Evolutionary conservation across 2,329 filamentous ascomycete genomes (phyloP).

Genomic region (Akanthomyces lecanii): DNA sequence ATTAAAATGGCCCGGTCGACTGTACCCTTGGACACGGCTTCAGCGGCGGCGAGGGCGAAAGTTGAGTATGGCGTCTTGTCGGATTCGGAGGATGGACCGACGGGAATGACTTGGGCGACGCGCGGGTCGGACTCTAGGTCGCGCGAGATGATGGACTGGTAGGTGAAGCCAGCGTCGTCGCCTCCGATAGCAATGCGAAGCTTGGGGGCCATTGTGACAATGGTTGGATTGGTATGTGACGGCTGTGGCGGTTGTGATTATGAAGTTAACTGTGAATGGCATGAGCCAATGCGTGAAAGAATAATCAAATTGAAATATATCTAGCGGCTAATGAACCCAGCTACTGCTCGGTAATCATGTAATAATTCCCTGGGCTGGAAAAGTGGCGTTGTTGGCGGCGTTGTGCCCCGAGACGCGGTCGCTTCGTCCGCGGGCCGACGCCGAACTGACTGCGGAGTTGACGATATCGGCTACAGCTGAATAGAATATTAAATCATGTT

Average conservation of each 20-base stretch:
- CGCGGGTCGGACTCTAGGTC: conserved; percentile 64
- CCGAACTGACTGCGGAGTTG: too few species aligned
- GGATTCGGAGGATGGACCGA: conserved; percentile 59
- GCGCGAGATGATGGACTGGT: conserved; percentile 73
- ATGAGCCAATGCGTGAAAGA: too few species aligned
- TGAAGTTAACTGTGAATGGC: too few species aligned
- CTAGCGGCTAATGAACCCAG: too few species aligned
- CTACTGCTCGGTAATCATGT: too few species aligned
- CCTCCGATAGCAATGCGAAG: conserved; percentile 1
- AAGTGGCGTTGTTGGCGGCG: neutral
- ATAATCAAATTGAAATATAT: too few species aligned
- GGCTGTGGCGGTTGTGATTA: too few species aligned
- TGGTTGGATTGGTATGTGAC: too few species aligned
- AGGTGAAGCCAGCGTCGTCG: conserved; percentile 65
- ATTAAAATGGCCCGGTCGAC: conserved; percentile 76
- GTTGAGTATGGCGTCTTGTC: conserved; percentile 83
- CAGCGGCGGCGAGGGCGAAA: conserved; percentile 67
- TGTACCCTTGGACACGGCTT: conserved; percentile 55
- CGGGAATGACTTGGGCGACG: conserved; percentile 66
- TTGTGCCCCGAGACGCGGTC: conserved; percentile 6
- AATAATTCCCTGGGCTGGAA: too few species aligned
- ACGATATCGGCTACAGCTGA: too few species aligned
- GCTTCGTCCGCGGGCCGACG: neutral
- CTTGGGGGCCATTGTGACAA: neutral
- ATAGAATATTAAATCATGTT: too few species aligned